A percentile compares a stretch with the other conserved stretches of the same genome.
Conservation (phyloP, 192 early-diverging fungal genomes). For the Coemansia sp. region DNA sequence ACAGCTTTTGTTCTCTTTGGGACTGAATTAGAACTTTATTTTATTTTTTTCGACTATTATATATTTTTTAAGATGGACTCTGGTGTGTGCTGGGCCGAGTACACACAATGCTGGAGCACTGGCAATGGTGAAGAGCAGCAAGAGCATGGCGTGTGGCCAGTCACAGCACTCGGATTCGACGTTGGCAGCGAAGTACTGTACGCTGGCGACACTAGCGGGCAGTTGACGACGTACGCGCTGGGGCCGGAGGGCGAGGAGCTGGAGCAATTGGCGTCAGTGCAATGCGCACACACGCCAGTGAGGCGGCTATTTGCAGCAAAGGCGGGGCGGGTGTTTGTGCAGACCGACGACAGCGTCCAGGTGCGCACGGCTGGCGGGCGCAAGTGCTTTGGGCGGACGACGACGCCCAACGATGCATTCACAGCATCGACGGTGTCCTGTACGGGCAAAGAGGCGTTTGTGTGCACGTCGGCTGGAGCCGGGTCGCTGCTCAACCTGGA, state of each 20-base stretch:
- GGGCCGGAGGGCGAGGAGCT: conserved; percentile 43
- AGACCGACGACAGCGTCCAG: conserved; percentile 65
- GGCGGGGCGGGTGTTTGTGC: conserved; percentile 60
- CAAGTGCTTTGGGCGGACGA: conserved; percentile 45
- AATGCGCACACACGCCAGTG: conserved; percentile 67
- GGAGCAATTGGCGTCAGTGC: conserved; percentile 74
- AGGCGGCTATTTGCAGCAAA: conserved; percentile 68
- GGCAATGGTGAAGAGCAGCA: background rate
- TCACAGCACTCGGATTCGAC: conserved; percentile 57
- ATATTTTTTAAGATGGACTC: conserved; percentile 10
- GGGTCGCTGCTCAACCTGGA: conserved; percentile 42
- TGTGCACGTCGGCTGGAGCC: conserved; percentile 42
- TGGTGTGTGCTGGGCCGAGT: conserved; percentile 35
- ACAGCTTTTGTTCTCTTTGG: background rate
- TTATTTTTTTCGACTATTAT: background rate
- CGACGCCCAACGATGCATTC: conserved; percentile 61
- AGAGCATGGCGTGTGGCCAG: conserved; percentile 14
- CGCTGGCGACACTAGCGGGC: conserved; percentile 83
- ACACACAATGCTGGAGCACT: conserved; percentile 37
- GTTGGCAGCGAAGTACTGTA: conserved; percentile 82
- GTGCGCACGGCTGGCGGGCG: conserved; percentile 61
- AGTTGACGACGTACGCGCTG: conserved; percentile 68
- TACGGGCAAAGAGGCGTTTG: conserved; percentile 48
- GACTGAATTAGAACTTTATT: background rate
- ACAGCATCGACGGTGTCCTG: conserved; percentile 20